Evolutionary conservation across 2,329 filamentous ascomycete genomes (phyloP).

Genomic region (Aspergillus sp.): DNA sequence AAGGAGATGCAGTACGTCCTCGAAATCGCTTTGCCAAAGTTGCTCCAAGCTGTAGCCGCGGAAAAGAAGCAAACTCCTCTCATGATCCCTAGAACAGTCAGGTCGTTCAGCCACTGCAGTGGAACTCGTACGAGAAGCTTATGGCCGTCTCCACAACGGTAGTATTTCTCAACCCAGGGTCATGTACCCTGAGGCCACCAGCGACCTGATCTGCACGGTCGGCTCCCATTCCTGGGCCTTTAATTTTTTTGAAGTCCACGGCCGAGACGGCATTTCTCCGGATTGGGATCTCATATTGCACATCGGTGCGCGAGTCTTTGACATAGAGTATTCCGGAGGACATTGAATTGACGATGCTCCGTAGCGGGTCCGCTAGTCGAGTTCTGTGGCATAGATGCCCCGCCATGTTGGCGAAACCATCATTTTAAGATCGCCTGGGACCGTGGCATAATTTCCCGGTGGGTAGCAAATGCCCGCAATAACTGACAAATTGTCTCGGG

Average conservation of each 20-base stretch:
- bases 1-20: constrained; percentile 35
- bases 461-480: not conserved
- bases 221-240: constrained; percentile 12
- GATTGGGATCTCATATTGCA: constrained; percentile 33
- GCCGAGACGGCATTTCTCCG: constrained; percentile 31
- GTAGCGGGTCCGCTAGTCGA: no score
- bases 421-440: no score
- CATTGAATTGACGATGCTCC: constrained; percentile 12
- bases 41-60: constrained; percentile 33
- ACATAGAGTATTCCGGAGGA: constrained; percentile 23
- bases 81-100: constrained; percentile 29
- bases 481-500: no score
- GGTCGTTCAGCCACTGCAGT: not conserved
- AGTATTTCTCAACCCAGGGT: constrained; percentile 39
- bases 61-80: constrained; percentile 30
- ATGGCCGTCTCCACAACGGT: constrained; percentile 32
- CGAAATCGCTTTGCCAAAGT: constrained; percentile 33
- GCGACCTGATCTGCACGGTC: constrained; percentile 27
- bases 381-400: no score
- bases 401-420: no score
- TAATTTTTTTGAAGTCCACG: constrained; percentile 32
- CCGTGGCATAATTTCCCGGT: not conserved
- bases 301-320: constrained; percentile 31
- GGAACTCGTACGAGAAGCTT: constrained; percentile 32
- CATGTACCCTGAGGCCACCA: constrained; percentile 34